Evolutionary conservation across 176 grass and related monocot genomes (phyloP), one percentile per base, ranked within the genome.

Genomic region (Zizania latifolia): DNA sequence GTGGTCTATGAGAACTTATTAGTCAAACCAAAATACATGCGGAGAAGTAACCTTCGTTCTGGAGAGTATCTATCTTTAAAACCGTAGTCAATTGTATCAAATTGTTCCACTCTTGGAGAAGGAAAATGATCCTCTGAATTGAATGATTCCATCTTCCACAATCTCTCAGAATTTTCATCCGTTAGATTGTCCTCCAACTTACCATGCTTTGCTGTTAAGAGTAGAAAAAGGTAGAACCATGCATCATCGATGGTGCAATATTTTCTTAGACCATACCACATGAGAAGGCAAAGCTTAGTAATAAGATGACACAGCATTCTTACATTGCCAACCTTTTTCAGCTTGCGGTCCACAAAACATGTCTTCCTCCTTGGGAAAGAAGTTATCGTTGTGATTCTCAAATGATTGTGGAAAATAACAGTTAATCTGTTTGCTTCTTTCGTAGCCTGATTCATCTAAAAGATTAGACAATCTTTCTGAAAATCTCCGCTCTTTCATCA

Each of bases 301-400:
- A 46, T 34, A 78, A 87, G 32, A 73, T 78, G 59, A 32, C 16
- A 39, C 31, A 67, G 13, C 4, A 73, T 41, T 83, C 83, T 86
- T 80, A 90, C 88, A 54, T 76, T 65, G 70, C 75, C 80, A 83
- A 61, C 75, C 33, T 58, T 76, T 68, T 86, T 66, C 57, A 76
- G 46, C 46, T 72, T 44, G 50, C 30, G 36, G 37, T 79, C 71
- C 65, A 54, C 17, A 71, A 58, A 72, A 76, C 70, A 80, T 86
- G 34, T 76, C 76, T 79, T 80, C 79, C 32, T 90, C 76, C 64
- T 65, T 58, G n/a, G 24, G 38, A 83, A 55, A 74, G 29, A 66
- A 65, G 38, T 86, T 74, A 77, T 63, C 48, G 64, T 65, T 80
- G 30, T 41, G 76, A 48, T 79, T 76, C 62, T 75, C 70, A 75